Evolutionary conservation across 768 basidiomycete genomes (phyloP).

Genomic region (Royoungia palumana): DNA sequence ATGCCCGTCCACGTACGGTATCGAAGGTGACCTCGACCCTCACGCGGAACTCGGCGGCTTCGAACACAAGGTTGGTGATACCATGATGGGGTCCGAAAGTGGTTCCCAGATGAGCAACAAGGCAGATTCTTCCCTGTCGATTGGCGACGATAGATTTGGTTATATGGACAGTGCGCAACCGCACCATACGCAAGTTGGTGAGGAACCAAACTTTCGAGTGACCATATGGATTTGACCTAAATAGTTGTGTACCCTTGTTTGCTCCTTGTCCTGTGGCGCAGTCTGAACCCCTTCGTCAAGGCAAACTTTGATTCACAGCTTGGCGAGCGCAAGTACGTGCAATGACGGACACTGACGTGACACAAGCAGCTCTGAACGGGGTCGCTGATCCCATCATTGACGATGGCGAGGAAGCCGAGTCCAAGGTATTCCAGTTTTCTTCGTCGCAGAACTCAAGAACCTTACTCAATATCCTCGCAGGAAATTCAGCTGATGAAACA

Average conservation of each 20-base stretch:
- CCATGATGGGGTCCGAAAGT: not conserved
- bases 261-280: conserved; percentile 14
- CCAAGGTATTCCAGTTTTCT: conserved; percentile 41
- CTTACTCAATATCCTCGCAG: conserved; percentile 36
- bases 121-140: conserved; percentile 4
- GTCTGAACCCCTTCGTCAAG: conserved; percentile 5
- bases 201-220: not conserved
- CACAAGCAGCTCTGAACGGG: conserved; percentile 37
- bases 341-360: conserved; percentile 54
- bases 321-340: conserved; percentile 17
- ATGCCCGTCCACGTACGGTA: conserved; percentile 24
- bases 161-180: not conserved
- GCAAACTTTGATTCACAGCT: conserved; percentile 25
- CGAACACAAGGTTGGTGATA: conserved; percentile 7
- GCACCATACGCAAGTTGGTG: not conserved
- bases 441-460: conserved; percentile 2
- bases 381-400: conserved; percentile 37
- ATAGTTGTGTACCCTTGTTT: conserved; percentile 31
- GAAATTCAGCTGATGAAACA: conserved; percentile 91
- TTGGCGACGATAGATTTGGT: not conserved
- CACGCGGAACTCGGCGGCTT: conserved; percentile 23
- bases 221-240: not conserved
- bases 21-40: conserved; percentile 19
- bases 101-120: not conserved
- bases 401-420: conserved; percentile 62